These are phyloP conservation scores for Mortierella sp. DNA, from an alignment of 371 early-diverging fungal genomes.

Conservation along the genomic window DNA sequence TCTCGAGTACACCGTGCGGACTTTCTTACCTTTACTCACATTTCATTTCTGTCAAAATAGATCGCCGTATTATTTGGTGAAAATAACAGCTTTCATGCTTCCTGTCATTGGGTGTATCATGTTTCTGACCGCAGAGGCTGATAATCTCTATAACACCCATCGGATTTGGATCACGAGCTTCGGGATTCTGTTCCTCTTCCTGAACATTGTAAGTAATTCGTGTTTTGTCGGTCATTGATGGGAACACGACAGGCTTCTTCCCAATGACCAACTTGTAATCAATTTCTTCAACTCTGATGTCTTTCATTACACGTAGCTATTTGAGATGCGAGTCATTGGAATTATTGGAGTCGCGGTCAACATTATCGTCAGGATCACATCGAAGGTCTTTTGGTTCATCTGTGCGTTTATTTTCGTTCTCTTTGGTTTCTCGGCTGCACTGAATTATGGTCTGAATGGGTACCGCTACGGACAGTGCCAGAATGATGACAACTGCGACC, in stretches of 20 bases:
- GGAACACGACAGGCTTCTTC: constrained; percentile 9
- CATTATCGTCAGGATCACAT: constrained; percentile 39
- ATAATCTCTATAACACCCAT: not conserved
- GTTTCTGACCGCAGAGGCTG: constrained; percentile 3
- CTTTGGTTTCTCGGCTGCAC: constrained; percentile 36
- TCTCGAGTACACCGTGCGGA: too few species aligned
- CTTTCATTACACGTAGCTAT: not conserved
- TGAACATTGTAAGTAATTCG: constrained; percentile 40
- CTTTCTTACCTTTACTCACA: too few species aligned
- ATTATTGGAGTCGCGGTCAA: too few species aligned
- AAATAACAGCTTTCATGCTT: constrained; percentile 20
- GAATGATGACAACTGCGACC: not conserved
- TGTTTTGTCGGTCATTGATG: not conserved
- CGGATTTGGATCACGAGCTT: constrained; percentile 48
- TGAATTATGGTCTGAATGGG: constrained; percentile 34
- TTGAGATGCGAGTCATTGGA: too few species aligned
- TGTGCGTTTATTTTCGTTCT: constrained; percentile 34
- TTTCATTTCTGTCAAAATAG: constrained; percentile 5
- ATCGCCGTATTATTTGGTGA: constrained; percentile 42
- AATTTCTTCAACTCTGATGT: constrained; percentile 40
- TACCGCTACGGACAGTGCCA: not conserved
- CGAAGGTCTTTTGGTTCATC: constrained; percentile 42
- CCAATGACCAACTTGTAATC: constrained; percentile 36
- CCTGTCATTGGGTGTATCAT: constrained; percentile 31
- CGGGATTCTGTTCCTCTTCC: constrained; percentile 26